These are phyloP conservation scores for Dendrobium officinale DNA, from an alignment of 106 monocot genomes.

Conservation along the genomic window DNA sequence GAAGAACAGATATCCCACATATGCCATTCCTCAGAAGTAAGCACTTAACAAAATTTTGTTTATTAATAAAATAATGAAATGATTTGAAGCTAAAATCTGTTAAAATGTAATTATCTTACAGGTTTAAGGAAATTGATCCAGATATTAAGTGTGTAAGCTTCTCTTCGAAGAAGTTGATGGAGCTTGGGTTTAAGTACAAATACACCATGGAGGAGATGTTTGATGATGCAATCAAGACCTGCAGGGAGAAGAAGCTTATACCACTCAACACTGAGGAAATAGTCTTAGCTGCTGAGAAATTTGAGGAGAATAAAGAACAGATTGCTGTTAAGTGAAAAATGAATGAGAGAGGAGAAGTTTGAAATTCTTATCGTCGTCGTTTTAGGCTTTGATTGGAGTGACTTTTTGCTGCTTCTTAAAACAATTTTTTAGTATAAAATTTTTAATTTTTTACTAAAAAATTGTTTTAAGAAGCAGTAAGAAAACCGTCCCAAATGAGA, in stretches of 20 bases:
- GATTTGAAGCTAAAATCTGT: no score
- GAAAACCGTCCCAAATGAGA: no score
- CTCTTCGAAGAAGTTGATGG: slow-evolving; percentile 40
- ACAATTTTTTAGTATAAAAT: no score
- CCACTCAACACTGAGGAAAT: slow-evolving; percentile 14
- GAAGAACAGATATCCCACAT: slow-evolving; percentile 32
- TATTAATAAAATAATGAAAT: no score
- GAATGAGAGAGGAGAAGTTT: background rate
- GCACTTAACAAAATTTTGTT: background rate
- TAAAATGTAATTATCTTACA: background rate
- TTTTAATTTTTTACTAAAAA: no score
- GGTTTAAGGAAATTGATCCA: slow-evolving; percentile 38
- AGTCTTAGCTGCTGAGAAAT: background rate
- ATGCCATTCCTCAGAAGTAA: slow-evolving; percentile 40
- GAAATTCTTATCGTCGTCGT: no score
- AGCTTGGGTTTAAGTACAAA: slow-evolving; percentile 38
- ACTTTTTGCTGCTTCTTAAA: no score
- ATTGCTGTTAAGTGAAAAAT: background rate
- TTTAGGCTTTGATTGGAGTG: no score
- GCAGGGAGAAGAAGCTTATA: slow-evolving; percentile 58
- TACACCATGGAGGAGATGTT: slow-evolving; percentile 44
- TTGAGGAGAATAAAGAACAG: background rate
- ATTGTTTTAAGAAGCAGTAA: no score
- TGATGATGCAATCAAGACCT: slow-evolving; percentile 40
- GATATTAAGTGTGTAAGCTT: slow-evolving; percentile 14